Evolutionary conservation across 495 filamentous ascomycete species (phyloP), one percentile per base, ranked within the genome.

Genomic region (Annulohypoxylon bovei): DNA sequence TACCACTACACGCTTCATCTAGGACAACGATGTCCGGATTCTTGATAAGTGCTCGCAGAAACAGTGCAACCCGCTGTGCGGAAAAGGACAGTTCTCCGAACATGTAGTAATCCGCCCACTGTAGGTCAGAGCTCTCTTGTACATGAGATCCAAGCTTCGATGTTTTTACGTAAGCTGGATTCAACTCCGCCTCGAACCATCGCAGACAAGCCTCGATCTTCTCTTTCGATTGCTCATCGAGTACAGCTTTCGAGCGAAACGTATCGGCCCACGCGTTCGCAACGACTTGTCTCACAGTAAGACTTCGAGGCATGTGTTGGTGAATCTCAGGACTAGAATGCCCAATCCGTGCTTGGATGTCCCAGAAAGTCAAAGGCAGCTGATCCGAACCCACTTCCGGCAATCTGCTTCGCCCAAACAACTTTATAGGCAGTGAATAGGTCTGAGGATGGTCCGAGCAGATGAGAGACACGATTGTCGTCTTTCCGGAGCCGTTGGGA

Each of bases 391-490:
- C 81, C 0, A 83, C 84, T 53, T 89, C 85, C 0, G 94, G 93
- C 2, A 97, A 85, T 7, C 95, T 87, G 46, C 90, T 90, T 22
- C 89, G 89, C 1, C 93, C 92, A 68, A 99, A 97, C 37, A 97
- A 81, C 66, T 87, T 88, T 53, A 99, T 90, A 14, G 94, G 94
- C 23, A 92, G 86, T 2, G 93, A 93, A 77, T 98, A 99, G 1
- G 94, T 87, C 77, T 97, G 94, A 0, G 95, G 95, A 67, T 99
- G 95, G 75, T 99, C 95, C 3, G 94, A 97, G 35, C 92, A 95
- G 67, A 99, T 91, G 12, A 99, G 83, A 1, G 94, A 95, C 14
- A 97, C 85, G 53, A 99, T 83, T 0, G 95, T 99, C 0, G 95
- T 98, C 80, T 99, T 99, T 7, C 92, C 92, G 11, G 89, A 92